These are phyloP conservation scores for Canavalia gladiata DNA, from an alignment of 306 rosid species.

Conservation along the genomic window DNA sequence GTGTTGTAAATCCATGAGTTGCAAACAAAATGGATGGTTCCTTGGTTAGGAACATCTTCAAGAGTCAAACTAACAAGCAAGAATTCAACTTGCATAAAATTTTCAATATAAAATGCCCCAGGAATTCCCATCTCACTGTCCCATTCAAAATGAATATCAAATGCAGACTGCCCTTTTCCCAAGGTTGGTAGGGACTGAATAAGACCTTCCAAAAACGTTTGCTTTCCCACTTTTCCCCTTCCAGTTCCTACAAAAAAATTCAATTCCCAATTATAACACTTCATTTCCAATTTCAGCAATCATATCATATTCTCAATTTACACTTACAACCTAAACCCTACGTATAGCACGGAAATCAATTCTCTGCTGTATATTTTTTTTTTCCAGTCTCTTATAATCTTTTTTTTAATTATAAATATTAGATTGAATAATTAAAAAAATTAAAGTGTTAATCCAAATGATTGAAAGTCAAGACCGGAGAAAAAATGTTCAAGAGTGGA, in stretches of 20 bases:
- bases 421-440: too few relatives aligned
- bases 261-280: background rate
- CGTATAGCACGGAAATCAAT: background rate
- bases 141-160: slow-evolving; percentile 62
- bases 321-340: background rate
- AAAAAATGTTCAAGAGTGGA: too few relatives aligned
- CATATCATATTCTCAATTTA: background rate
- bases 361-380: too few relatives aligned
- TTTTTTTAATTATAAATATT: too few relatives aligned
- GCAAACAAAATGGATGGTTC: slow-evolving; percentile 61
- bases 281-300: background rate
- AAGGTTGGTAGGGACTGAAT: slow-evolving; percentile 53
- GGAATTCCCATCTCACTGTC: slow-evolving; percentile 63
- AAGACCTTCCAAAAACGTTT: slow-evolving; percentile 66
- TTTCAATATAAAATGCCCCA: slow-evolving; percentile 65
- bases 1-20: slow-evolving; percentile 85
- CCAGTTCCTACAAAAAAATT: slow-evolving; percentile 52
- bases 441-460: too few relatives aligned
- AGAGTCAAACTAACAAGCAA: slow-evolving; percentile 69
- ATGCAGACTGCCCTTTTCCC: slow-evolving; percentile 57
- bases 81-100: slow-evolving; percentile 65
- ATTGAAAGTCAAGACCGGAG: too few relatives aligned
- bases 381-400: too few relatives aligned
- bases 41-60: slow-evolving; percentile 61
- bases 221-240: slow-evolving; percentile 68